Evolutionary conservation across 352 stramenopile genomes (phyloP), one percentile per base, ranked within the genome.

Genomic region (Pythium periplocum): DNA sequence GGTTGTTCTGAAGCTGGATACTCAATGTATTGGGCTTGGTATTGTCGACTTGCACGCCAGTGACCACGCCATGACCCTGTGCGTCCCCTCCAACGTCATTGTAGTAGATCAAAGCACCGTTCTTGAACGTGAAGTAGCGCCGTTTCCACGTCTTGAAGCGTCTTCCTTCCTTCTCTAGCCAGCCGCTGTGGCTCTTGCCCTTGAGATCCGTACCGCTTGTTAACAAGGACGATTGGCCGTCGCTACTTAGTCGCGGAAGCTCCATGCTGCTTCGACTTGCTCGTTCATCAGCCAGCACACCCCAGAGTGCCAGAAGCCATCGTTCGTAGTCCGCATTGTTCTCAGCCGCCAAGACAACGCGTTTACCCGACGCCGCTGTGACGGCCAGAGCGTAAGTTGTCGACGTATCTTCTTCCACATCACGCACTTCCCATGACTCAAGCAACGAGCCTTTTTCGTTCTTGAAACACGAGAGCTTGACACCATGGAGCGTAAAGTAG

Each of bases 121-220:
- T 83, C 47, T 84, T 82, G 50, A 87, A 59, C 7, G 77, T 86
- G 40, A 92, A 92, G 52, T 82, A 92, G 2, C 79, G 71, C 12
- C 56, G 61, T 58, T 89, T 92, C 82, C 82, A 92, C 5, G 71
- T 90, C 71, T 86, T 89, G 58, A 89, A 86, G 2, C 63, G 67
- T 35, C 80, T 73, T 0, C 82, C 79, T 68, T 92, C 82, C 50
- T 89, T 90, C 57, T 87, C 71, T 17, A 92, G 65, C 78, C 79
- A 92, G 1, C 82, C 82, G 57, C 71, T 88, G 51, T 79, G 30
- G 43, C 32, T 48, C 11, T 57, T 47, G 45, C 17, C 45, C n/a
- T 52, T 47, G 6, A 50, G 57, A 7, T 53, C 52, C n/a, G 8
- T 51, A 26, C 17, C 17, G 17, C 17, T 26, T 26, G 17, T 26